Conservation (phyloP, 2,329 filamentous ascomycete species). For the Plectosphaerella plurivora region DNA sequence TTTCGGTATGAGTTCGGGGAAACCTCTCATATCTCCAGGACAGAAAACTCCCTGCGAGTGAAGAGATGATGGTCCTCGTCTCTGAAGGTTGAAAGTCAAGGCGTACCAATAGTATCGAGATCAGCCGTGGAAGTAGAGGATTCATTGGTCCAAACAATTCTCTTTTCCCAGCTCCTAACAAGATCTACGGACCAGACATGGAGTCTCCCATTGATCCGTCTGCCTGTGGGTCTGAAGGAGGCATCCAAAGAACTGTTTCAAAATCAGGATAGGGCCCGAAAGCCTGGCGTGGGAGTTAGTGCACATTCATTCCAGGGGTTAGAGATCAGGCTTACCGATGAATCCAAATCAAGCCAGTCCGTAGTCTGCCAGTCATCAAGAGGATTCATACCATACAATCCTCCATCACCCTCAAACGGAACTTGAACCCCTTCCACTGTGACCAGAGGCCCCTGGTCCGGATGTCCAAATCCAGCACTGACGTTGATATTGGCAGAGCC, state of each 20-base stretch:
- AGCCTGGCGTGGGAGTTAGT: background rate
- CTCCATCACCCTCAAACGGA: background rate
- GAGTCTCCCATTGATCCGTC: too few species aligned
- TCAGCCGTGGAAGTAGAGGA: too few species aligned
- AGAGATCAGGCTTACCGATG: background rate
- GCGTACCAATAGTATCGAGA: too few species aligned
- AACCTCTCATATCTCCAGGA: too few species aligned
- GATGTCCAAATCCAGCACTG: too few species aligned
- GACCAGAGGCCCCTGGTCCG: background rate
- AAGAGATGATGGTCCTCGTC: too few species aligned
- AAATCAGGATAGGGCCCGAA: background rate
- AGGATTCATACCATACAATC: slow-evolving; percentile 1
- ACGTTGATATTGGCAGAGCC: background rate
- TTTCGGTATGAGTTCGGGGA: too few species aligned
- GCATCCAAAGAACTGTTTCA: background rate
- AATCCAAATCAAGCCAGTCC: slow-evolving; percentile 19
- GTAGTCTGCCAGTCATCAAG: slow-evolving; percentile 22
- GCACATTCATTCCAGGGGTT: background rate
- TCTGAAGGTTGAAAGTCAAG: too few species aligned
- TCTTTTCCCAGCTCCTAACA: too few species aligned
- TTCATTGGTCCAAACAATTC: too few species aligned
- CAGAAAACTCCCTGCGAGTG: too few species aligned
- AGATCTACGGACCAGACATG: too few species aligned
- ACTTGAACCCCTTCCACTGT: background rate
- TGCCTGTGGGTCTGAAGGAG: background rate